These are phyloP conservation scores for Picea abies DNA, from an alignment of 83 land plant species.

Conservation along the genomic window DNA sequence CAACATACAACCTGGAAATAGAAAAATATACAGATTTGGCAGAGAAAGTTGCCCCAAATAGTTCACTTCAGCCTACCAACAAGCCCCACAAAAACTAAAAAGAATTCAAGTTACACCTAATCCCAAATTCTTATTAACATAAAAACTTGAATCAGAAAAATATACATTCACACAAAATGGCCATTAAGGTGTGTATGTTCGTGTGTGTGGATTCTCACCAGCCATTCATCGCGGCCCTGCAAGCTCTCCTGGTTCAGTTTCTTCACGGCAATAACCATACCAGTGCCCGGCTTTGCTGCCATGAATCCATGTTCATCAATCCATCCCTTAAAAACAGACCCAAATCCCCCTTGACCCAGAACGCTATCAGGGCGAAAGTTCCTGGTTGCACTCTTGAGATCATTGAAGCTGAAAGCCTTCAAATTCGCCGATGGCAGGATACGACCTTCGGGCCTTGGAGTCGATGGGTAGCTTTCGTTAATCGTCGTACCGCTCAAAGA, in stretches of 20 bases:
- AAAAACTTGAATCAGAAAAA: not conserved
- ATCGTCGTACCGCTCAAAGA: not conserved
- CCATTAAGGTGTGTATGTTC: too few species aligned
- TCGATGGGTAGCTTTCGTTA: constrained; percentile 2
- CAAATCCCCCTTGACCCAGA: constrained; percentile 75
- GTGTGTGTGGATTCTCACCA: constrained; percentile 28
- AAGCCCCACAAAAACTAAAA: not conserved
- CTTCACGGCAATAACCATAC: constrained; percentile 67
- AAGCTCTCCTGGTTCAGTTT: constrained; percentile 57
- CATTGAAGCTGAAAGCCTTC: constrained; percentile 52
- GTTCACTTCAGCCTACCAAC: constrained; percentile 6
- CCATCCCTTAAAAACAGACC: constrained; percentile 78
- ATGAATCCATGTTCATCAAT: constrained; percentile 56
- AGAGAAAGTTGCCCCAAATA: constrained; percentile 10
- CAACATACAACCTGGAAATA: not conserved
- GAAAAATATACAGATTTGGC: not conserved
- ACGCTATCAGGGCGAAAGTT: constrained; percentile 76
- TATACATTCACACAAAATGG: not conserved
- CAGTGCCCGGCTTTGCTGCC: constrained; percentile 67
- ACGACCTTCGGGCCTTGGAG: constrained; percentile 15
- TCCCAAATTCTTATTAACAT: not conserved
- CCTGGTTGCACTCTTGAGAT: constrained; percentile 58
- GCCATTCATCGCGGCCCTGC: constrained; percentile 76
- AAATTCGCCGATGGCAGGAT: constrained; percentile 45
- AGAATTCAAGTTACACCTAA: not conserved